phyloP scores from a whole-genome alignment of 495 filamentous ascomycete species.

The Talaromyces proteolyticus region DNA sequence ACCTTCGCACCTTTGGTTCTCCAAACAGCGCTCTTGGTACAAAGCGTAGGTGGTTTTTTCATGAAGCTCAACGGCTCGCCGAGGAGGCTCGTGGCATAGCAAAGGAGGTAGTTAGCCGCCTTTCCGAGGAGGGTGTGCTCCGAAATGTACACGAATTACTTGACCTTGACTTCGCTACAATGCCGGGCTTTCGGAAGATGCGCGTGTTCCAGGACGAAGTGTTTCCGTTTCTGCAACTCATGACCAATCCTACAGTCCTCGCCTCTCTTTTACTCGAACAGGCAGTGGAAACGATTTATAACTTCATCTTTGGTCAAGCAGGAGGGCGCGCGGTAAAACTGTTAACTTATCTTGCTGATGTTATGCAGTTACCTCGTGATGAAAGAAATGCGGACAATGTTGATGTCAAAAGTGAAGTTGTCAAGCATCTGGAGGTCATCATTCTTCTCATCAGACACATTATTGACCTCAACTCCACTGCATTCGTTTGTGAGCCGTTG shows the following conservation, averaged over 20 bases:
- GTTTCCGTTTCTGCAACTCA: constrained; percentile 45
- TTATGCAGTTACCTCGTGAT: constrained; percentile 4
- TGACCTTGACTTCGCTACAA: constrained; percentile 12
- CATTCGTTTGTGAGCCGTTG: constrained; percentile 20
- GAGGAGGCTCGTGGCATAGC: constrained; percentile 10
- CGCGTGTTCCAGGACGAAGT: constrained; percentile 27
- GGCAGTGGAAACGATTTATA: constrained; percentile 51
- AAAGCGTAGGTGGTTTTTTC: constrained; percentile 9
- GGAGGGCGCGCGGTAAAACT: constrained; percentile 39
- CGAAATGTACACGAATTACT: constrained; percentile 19
- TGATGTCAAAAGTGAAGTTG: neutral
- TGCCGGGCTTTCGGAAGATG: constrained; percentile 13
- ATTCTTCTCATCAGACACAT: constrained; percentile 18
- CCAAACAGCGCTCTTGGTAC: constrained; percentile 1
- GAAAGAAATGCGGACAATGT: neutral
- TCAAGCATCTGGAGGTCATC: constrained; percentile 13
- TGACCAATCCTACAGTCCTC: constrained; percentile 45
- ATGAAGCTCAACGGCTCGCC: constrained; percentile 15
- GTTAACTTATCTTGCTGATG: constrained; percentile 28
- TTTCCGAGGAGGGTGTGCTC: constrained; percentile 21
- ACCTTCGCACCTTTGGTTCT: too few species aligned
- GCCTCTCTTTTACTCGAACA: constrained; percentile 48
- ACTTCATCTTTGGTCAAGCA: constrained; percentile 43
- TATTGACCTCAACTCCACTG: constrained; percentile 23
- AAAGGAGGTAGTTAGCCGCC: constrained; percentile 21